Evolutionary conservation across 257 asterid species (phyloP).

Genomic region (Gynochthodes officinalis): DNA sequence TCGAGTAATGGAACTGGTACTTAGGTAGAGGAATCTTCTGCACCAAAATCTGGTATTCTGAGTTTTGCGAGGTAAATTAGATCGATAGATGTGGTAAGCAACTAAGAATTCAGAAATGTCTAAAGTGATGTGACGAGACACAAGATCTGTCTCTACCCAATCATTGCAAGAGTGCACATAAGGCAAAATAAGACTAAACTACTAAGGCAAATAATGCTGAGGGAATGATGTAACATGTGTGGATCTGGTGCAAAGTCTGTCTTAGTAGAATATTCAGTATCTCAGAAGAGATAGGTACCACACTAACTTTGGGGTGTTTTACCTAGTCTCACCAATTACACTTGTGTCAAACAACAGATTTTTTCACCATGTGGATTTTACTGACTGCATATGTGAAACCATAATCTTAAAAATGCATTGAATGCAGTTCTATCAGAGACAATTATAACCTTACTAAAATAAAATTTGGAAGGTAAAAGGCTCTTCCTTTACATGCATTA

Average conservation of each 20-base stretch:
- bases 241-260: conserved; percentile 33
- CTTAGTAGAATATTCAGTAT: conserved; percentile 27
- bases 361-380: not conserved
- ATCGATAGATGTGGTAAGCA: conserved; percentile 22
- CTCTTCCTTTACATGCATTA: not conserved
- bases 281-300: conserved; percentile 17
- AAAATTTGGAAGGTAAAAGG: not conserved
- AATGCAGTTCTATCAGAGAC: conserved; percentile 4
- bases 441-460: conserved; percentile 1
- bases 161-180: conserved; percentile 29
- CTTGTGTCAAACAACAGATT: not conserved
- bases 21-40: conserved; percentile 20
- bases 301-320: conserved; percentile 9
- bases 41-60: conserved; percentile 9
- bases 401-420: not conserved
- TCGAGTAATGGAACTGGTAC: conserved; percentile 7
- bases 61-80: conserved; percentile 5
- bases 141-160: conserved; percentile 45
- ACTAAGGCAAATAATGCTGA: conserved; percentile 29
- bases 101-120: conserved; percentile 26
- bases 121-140: conserved; percentile 49
- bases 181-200: conserved; percentile 30
- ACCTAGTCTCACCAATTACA: not conserved
- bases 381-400: not conserved
- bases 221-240: conserved; percentile 50